Base-by-base conservation (phyloP, 2,329 filamentous ascomycete genomes). In the Pseudogymnoascus sp. region DNA sequence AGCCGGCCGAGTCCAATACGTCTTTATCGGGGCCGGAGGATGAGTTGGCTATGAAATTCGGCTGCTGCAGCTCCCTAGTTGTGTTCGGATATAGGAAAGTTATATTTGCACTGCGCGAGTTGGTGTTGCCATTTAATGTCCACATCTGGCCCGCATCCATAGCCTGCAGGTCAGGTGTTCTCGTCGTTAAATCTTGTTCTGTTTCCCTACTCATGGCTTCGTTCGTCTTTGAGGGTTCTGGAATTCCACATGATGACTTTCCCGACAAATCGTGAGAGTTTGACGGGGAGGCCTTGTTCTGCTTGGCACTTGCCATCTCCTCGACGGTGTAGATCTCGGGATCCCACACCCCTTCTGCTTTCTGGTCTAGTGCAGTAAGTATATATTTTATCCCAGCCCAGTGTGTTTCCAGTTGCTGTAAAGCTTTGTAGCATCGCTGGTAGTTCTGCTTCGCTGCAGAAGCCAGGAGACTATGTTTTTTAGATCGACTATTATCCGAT, bases 361-460 rank as follows among this genome's bases (percentile, higher is more conserved):
- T 94, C 67, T 95, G 90, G 66, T 95, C 89, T 8, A 95, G 75
- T 0, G 90, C 89, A 0, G 89, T 92, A 35, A 95, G 74, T 37
- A 95, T 95, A 69, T 95, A 95, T 61, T 89, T 86, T 23, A 90
- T 86, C 6, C 90, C 90, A 33, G 87, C 88, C 90, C 90, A 95
- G 69, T 94, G 94, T 0, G 81, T 80, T 65, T 94, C 83, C 15
- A 95, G 76, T 45, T 89, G 85, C 65, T 92, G 84, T 9, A 95
- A 73, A 0, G 89, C 89, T 69, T 90, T 89, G 71, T 94, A 92
- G 70, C 90, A 95, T 9, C 86, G 80, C 68, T 92, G 89, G 66
- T 95, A 95, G 19, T 41, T 41, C 38, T 41, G 38, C 38, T 41
- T 41, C 38, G 38, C 38, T 10, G 38, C 38, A 41, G 38, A 41